Percentiles rank a stretch among this genome's conserved stretches.
phyloP scores from a whole-genome alignment of 208 protist species.

The Crithidia mellificae region DNA sequence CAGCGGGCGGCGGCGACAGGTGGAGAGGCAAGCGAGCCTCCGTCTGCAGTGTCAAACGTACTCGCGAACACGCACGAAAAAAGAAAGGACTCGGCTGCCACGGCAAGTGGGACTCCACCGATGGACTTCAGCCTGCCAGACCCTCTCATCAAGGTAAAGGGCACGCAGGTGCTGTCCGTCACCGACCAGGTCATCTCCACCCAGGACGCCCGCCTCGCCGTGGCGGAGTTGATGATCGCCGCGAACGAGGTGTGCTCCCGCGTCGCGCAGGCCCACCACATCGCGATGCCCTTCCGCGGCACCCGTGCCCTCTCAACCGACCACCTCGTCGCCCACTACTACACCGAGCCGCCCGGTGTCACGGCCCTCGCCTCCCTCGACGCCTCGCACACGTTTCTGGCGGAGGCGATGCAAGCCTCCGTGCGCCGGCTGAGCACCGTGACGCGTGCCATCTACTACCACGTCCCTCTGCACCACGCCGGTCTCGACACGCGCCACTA shows the following conservation, averaged over 20 bases:
- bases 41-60: too few species aligned
- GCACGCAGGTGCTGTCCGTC: constrained; percentile 61
- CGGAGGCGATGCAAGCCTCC: constrained; percentile 71
- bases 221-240: constrained; percentile 91
- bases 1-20: constrained; percentile 11
- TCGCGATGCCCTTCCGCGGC: constrained; percentile 81
- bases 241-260: constrained; percentile 91
- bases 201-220: constrained; percentile 74
- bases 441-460: constrained; percentile 84
- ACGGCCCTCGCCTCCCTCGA: constrained; percentile 51
- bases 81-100: too few species aligned
- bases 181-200: constrained; percentile 81
- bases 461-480: constrained; percentile 71
- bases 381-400: constrained; percentile 55
- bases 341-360: constrained; percentile 69
- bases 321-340: constrained; percentile 70
- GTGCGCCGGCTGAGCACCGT: constrained; percentile 71
- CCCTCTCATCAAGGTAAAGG: constrained; percentile 68
- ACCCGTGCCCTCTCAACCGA: constrained; percentile 77
- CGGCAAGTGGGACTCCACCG: too few species aligned
- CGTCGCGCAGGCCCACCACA: constrained; percentile 69
- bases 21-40: too few species aligned
- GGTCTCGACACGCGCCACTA: constrained; percentile 82
- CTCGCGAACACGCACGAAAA: too few species aligned
- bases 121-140: constrained; percentile 70